phyloP scores from a whole-genome alignment of 164 flowering plant species.

The Aristolochia fimbriata region DNA sequence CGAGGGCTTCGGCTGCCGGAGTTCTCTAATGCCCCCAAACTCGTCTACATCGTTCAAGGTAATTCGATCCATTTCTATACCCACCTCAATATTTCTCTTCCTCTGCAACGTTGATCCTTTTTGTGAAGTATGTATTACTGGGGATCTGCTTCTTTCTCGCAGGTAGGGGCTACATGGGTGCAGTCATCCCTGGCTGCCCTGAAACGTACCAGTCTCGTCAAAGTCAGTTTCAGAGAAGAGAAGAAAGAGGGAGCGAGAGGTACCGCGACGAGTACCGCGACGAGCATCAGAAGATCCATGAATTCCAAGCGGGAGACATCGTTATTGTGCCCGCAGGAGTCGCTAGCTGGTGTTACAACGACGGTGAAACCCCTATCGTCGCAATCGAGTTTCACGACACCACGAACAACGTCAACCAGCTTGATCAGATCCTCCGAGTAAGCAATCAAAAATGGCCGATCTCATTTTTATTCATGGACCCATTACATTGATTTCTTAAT shows the following conservation, averaged over 20 bases:
- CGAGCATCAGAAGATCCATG: slow-evolving; percentile 33
- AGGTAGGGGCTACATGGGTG: slow-evolving; percentile 44
- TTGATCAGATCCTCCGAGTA: slow-evolving; percentile 31
- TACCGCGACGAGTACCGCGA: too few relatives aligned
- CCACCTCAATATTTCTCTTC: too few relatives aligned
- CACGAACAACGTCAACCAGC: slow-evolving; percentile 31
- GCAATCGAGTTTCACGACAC: slow-evolving; percentile 17
- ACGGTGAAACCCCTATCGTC: slow-evolving; percentile 25
- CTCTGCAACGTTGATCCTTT: too few relatives aligned
- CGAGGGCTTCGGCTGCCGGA: slow-evolving; percentile 43
- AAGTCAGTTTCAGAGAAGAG: neutral
- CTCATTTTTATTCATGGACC: too few relatives aligned
- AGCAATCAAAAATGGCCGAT: too few relatives aligned
- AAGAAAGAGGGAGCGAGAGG: slow-evolving; percentile 5
- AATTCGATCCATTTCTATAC: too few relatives aligned
- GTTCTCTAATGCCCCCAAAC: slow-evolving; percentile 33
- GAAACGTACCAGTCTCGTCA: slow-evolving; percentile 36
- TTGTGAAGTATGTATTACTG: too few relatives aligned
- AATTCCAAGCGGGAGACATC: slow-evolving; percentile 29
- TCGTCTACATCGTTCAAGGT: slow-evolving; percentile 37
- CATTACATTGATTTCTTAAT: too few relatives aligned
- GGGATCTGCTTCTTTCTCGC: slow-evolving; percentile 5
- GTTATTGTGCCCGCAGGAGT: slow-evolving; percentile 29
- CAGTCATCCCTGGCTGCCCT: slow-evolving; percentile 49
- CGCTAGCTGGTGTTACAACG: slow-evolving; percentile 35